Percentiles rank a stretch among this genome's conserved stretches.
These are phyloP conservation scores for Phytopythium mirpurense DNA, from an alignment of 352 stramenopile genomes.

Conservation along the genomic window DNA sequence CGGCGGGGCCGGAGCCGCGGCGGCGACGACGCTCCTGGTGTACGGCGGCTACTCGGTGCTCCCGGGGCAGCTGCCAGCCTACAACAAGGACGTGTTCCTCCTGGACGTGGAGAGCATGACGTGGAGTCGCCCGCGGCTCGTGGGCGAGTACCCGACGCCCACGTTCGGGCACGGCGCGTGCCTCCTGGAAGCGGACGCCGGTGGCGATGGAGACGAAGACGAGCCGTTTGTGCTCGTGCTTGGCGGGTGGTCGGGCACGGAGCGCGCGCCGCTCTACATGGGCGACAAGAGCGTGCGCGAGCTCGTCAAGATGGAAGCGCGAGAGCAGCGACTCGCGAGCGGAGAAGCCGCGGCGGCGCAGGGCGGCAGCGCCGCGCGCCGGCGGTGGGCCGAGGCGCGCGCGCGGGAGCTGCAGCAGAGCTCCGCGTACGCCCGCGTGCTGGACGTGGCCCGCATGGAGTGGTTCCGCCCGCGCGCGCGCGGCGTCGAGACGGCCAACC, in stretches of 20 bases:
- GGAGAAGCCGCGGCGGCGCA: conserved; percentile 16
- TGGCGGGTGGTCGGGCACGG: conserved; percentile 71
- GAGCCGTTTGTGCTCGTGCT: conserved; percentile 55
- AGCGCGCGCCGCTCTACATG: conserved; percentile 71
- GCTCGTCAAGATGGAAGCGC: conserved; percentile 41
- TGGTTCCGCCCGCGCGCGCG: conserved; percentile 40
- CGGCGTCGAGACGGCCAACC: conserved; percentile 46
- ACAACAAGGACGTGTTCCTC: conserved; percentile 75
- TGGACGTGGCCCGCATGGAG: conserved; percentile 61
- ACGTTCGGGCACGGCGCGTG: conserved; percentile 54
- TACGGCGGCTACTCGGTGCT: conserved; percentile 77
- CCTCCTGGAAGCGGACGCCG: conserved; percentile 8
- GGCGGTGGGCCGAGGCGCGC: conserved; percentile 23
- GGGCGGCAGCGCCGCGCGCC: conserved; percentile 10
- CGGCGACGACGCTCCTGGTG: conserved; percentile 36
- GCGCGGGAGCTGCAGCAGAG: conserved; percentile 30
- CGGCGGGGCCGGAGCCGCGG: not conserved
- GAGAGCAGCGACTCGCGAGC: conserved; percentile 49
- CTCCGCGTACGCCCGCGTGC: conserved; percentile 51
- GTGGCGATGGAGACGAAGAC: conserved; percentile 11
- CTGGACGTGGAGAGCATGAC: conserved; percentile 44
- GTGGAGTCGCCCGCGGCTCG: conserved; percentile 66
- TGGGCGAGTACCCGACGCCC: conserved; percentile 56
- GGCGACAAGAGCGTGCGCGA: conserved; percentile 66
- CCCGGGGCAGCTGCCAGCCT: conserved; percentile 41